Conservation (phyloP, 306 rosid species). For the Malus asiatica region DNA sequence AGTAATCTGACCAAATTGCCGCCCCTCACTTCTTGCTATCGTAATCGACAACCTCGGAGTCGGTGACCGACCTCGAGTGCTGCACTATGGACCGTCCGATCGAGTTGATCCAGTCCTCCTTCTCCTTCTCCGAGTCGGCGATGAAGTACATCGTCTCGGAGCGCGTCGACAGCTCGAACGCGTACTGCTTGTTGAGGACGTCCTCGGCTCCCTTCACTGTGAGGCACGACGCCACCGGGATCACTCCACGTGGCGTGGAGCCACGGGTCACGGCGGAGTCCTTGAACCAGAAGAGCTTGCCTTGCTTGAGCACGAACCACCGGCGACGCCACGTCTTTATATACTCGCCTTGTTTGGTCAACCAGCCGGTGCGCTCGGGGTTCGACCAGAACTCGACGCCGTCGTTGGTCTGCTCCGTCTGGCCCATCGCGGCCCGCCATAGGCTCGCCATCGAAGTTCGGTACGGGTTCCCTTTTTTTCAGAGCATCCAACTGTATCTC, state of each 20-base stretch:
- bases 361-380: slow-evolving; percentile 31
- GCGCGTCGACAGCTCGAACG: slow-evolving; percentile 47
- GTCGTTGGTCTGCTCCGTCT: slow-evolving; percentile 7
- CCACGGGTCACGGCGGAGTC: slow-evolving; percentile 13
- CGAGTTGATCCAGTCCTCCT: slow-evolving; percentile 67
- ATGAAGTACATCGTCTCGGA: slow-evolving; percentile 54
- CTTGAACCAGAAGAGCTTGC: slow-evolving; percentile 37
- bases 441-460: slow-evolving; percentile 13
- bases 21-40: slow-evolving; percentile 33
- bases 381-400: slow-evolving; percentile 30
- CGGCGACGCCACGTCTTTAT: slow-evolving; percentile 38
- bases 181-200: slow-evolving; percentile 36
- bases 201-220: slow-evolving; percentile 59
- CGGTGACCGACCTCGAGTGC: slow-evolving; percentile 63
- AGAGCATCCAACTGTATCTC: not conserved
- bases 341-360: slow-evolving; percentile 34
- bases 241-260: slow-evolving; percentile 22
- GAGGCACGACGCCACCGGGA: slow-evolving; percentile 42
- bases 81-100: slow-evolving; percentile 62
- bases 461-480: not conserved
- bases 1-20: not conserved
- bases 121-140: slow-evolving; percentile 55
- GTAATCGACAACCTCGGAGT: slow-evolving; percentile 60
- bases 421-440: slow-evolving; percentile 30
- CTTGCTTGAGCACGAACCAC: slow-evolving; percentile 35